Percentiles rank a stretch among this genome's conserved stretches.
These are phyloP conservation scores for Fusarium sp. DNA, from an alignment of 2,329 filamentous ascomycete genomes.

Conservation along the genomic window DNA sequence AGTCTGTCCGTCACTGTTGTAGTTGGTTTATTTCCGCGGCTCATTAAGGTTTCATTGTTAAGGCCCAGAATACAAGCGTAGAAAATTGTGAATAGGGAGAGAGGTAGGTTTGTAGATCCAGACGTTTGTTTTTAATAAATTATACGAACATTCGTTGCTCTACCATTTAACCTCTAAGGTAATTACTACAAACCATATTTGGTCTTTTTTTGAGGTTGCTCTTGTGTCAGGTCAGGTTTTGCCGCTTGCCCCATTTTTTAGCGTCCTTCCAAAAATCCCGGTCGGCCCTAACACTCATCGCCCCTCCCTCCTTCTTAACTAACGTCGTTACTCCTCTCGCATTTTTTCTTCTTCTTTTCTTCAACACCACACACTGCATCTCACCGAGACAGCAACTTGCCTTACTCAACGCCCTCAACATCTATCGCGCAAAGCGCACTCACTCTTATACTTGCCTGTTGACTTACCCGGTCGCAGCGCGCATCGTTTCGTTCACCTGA, in stretches of 20 bases:
- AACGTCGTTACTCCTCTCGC: constrained; percentile 39
- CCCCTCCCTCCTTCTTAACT: constrained; percentile 44
- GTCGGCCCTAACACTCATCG: constrained; percentile 46
- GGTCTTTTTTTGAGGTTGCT: not conserved
- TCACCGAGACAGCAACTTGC: constrained; percentile 43
- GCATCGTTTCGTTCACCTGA: constrained; percentile 31
- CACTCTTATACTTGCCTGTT: constrained; percentile 40
- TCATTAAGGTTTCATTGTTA: constrained; percentile 11
- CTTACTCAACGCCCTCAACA: constrained; percentile 28
- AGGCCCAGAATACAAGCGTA: too few species aligned
- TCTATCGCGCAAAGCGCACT: constrained; percentile 42
- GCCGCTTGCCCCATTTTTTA: constrained; percentile 45
- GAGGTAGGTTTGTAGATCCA: too few species aligned
- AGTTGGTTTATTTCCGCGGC: not conserved
- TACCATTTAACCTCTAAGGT: not conserved
- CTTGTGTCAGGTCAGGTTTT: constrained; percentile 21
- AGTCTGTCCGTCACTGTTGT: not conserved
- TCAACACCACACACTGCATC: constrained; percentile 45
- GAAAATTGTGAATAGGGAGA: not conserved
- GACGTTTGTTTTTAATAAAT: too few species aligned
- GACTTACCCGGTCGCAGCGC: constrained; percentile 49
- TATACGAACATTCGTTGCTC: not conserved
- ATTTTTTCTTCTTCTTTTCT: constrained; percentile 36
- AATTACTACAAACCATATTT: not conserved
- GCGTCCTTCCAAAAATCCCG: constrained; percentile 37